Base-by-base conservation (phyloP, 2,329 filamentous ascomycete genomes). In the Microsporum canis region DNA sequence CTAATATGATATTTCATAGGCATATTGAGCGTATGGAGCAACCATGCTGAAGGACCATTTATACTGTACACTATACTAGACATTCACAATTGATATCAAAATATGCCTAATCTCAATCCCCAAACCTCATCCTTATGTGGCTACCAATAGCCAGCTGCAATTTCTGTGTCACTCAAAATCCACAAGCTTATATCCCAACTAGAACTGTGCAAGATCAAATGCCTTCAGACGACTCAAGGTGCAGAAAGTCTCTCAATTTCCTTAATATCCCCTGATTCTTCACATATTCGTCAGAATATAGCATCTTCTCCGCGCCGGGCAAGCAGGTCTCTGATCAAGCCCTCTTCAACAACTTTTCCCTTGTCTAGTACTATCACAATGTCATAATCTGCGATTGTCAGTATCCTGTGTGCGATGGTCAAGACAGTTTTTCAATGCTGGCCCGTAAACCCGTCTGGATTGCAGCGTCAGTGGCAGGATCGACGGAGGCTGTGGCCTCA, bases 401-500 rank as follows among this genome's bases (percentile, higher is more conserved):
- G 82, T 5, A 85, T 71, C 1, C 84, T 77, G 76, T 87, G 84
- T 23, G 84, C 84, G 71, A 87, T 84, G 0, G 81, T 84, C 61
- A 87, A 79, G 10, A 87, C 84, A 0, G 84, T 87, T 63, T 83
- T 57, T 71, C 74, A 76, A 84, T 75, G 70, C 84, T 82, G 65
- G 82, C 79, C 55, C 80, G 73, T 67, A 84, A 67, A n/a, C 84
- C 75, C 59, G 74, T 72, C 67, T 83, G 80, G 51, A 84, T 82
- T 62, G 79, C 70, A 66, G 73, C 66, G n/a, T 83, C 82, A 1
- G 83, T 86, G 63, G 84, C 82, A 57, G 79, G 76, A 68, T 87
- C 84, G 63, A 86, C 84, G 57, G 80, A 83, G 1, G 84, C 84
- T 1, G 84, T 86, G 1, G 84, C 84, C 66, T 87, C 85, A 66